Percentiles rank a stretch among this genome's conserved stretches.
Conservation (phyloP, 768 basidiomycete genomes). For the Cystobasidium tubakii region DNA sequence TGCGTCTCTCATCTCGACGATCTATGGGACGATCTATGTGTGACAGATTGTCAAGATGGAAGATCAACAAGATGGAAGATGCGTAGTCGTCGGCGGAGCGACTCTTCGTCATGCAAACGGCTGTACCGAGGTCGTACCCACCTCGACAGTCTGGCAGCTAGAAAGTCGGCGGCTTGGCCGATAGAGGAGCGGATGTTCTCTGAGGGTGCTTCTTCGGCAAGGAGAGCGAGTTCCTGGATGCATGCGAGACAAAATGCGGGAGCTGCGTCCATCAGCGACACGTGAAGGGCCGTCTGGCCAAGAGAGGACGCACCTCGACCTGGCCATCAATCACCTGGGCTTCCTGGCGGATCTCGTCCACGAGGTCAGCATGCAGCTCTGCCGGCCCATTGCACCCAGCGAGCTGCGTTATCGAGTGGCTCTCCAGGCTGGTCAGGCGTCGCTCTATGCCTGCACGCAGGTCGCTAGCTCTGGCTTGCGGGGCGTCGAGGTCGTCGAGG, state of each 20-base stretch:
- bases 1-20: no score
- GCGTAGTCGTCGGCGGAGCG: no score
- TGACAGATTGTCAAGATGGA: no score
- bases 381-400: constrained; percentile 2
- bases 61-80: no score
- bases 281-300: no score
- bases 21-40: no score
- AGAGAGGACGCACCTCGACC: constrained; percentile 17
- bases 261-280: no score
- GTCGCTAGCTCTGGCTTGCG: not conserved
- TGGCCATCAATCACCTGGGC: not conserved
- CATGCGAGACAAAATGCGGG: not conserved
- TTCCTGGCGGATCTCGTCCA: not conserved
- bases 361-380: constrained; percentile 10
- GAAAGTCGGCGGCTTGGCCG: not conserved
- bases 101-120: no score
- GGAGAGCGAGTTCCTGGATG: constrained; percentile 10
- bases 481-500: no score
- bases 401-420: constrained; percentile 1
- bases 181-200: not conserved
- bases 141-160: not conserved
- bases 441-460: constrained; percentile 13
- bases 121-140: not conserved
- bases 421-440: not conserved
- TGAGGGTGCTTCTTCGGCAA: not conserved